Base-by-base conservation (phyloP, 2,329 filamentous ascomycete genomes). In the Fusarium sublunatum region DNA sequence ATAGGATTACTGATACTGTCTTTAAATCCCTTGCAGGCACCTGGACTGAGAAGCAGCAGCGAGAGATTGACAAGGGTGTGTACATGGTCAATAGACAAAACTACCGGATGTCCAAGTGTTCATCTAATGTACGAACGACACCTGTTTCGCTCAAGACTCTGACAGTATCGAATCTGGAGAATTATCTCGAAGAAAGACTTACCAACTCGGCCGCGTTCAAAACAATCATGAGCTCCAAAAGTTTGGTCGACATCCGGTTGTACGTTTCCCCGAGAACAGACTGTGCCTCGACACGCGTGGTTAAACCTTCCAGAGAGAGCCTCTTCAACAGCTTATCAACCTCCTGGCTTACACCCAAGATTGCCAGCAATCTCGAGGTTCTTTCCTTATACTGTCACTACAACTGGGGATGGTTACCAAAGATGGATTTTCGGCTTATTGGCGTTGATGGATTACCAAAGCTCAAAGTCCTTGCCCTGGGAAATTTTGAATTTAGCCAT, bases 401-500 rank as follows among this genome's bases (percentile, higher is more conserved):
- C 1, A 76, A 74, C 42, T 81, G 75, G 59, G 75, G 80, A 1
- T 80, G 74, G 63, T 72, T 73, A 13, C 78, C 78, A 0, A 73
- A 73, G 31, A 71, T 77, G 34, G 74, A 80, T 26, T 72, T 80
- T 22, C 63, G 65, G 0, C 38, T 28, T 5, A 47, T 66, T 3
- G 35, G 53, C 5, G 11, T 41, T 2, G 25, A 54, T 3, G 49
- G 44, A 2, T 77, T 82, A 29, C 75, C 77, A 0, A 67, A 71
- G 1, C 73, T 82, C 6, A 72, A 72, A 32, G 70, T 74, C 0
- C 70, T 83, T 0, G 68, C 73, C 0, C 58, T 83, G 0, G 77
- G 77, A 0, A 75, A 74, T 4, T 79, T 75, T 36, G 72, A 73
- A 3, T 80, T 83, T 54, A 73, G 73, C 5, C 73, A 81, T 24